These are phyloP conservation scores for Brassica rapa DNA, from an alignment of 345 rosid genomes.

Conservation along the genomic window DNA sequence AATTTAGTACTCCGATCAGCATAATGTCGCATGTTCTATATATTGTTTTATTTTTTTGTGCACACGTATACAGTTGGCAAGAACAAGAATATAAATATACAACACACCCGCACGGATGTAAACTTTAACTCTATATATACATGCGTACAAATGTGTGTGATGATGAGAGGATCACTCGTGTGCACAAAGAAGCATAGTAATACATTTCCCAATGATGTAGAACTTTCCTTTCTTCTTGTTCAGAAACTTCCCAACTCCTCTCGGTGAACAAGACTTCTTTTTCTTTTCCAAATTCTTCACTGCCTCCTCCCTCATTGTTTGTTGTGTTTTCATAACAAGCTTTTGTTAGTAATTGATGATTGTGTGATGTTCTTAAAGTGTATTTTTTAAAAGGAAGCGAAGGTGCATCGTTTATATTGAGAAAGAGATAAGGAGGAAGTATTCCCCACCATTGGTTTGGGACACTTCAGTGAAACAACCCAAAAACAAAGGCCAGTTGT, in stretches of 20 bases:
- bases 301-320: conserved; percentile 16
- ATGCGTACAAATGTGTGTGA: conserved; percentile 1
- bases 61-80: not conserved
- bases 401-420: conserved; percentile 5
- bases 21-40: not conserved
- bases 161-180: conserved; percentile 30
- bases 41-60: not conserved
- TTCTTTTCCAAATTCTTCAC: conserved; percentile 27
- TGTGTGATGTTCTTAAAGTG: conserved; percentile 12
- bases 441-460: conserved; percentile 31
- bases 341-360: conserved; percentile 15
- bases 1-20: not conserved
- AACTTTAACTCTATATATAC: not conserved
- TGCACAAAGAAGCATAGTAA: conserved; percentile 42
- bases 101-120: not conserved
- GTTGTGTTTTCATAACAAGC: not conserved
- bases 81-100: not conserved
- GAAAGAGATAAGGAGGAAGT: conserved; percentile 34
- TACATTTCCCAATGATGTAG: conserved; percentile 42
- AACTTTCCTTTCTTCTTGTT: conserved; percentile 40
- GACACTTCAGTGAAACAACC: conserved; percentile 27
- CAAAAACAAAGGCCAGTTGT: conserved; percentile 38
- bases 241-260: conserved; percentile 33
- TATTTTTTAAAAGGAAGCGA: conserved; percentile 25
- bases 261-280: conserved; percentile 24